Evolutionary conservation across 495 filamentous ascomycete genomes (phyloP).

Genomic region (Talaromyces nanjingensis): DNA sequence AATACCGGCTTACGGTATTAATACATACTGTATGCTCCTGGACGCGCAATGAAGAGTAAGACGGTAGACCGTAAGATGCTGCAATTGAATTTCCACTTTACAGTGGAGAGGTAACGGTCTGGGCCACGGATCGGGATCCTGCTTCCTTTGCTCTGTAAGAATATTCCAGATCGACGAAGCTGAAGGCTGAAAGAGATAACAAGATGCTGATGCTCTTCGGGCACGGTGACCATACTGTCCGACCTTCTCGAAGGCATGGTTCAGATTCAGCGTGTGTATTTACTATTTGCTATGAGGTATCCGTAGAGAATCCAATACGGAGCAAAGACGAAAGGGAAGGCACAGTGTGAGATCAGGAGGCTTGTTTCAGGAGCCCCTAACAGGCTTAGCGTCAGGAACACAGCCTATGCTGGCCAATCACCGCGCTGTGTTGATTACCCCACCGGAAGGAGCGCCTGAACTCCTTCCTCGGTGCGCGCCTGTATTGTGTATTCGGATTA

Average conservation of each 20-base stretch:
- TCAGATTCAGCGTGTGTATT: not conserved
- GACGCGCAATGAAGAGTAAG: not conserved
- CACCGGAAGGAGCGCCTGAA: not conserved
- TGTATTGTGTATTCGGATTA: not conserved
- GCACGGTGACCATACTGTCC: not conserved
- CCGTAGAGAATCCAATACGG: not conserved
- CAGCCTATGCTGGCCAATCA: not conserved
- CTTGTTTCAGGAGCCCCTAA: constrained; percentile 2
- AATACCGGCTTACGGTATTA: not conserved
- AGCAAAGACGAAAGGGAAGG: not conserved
- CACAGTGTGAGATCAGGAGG: not conserved
- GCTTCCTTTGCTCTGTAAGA: not conserved
- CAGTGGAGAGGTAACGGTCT: no score
- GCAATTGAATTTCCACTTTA: no score
- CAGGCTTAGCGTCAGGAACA: constrained; percentile 8
- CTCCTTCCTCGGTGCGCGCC: not conserved
- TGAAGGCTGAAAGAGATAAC: not conserved
- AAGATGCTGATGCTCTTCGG: not conserved
- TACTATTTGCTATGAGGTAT: not conserved
- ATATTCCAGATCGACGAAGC: not conserved
- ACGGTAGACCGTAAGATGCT: no score
- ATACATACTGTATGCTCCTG: not conserved
- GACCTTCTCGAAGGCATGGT: not conserved
- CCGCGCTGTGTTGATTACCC: not conserved
- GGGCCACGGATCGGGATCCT: not conserved